Conservation (phyloP, 345 rosid species). For the Adansonia digitata region DNA sequence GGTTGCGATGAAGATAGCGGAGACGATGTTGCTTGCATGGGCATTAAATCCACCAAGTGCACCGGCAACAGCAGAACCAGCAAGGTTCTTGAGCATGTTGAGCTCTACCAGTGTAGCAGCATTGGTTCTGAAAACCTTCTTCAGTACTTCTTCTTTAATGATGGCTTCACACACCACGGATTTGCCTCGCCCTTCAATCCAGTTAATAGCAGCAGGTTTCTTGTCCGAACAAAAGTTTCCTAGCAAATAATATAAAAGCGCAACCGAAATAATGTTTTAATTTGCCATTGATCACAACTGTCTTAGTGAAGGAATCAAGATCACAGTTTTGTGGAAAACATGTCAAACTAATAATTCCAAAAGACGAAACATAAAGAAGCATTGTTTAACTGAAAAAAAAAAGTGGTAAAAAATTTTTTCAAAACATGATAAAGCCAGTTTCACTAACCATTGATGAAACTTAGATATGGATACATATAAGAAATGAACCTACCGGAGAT, state of each 20-base stretch:
- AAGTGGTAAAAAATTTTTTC: neutral
- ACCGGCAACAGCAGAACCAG: constrained; percentile 47
- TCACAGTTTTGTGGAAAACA: neutral
- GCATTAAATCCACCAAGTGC: constrained; percentile 46
- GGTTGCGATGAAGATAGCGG: constrained; percentile 46
- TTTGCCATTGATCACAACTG: too few relatives aligned
- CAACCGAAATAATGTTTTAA: too few relatives aligned
- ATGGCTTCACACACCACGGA: constrained; percentile 51
- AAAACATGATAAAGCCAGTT: neutral
- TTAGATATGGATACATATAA: neutral
- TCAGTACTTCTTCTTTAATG: constrained; percentile 34
- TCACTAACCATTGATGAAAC: neutral
- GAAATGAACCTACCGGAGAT: constrained; percentile 11
- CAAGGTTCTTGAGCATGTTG: constrained; percentile 47
- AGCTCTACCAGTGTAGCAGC: constrained; percentile 35
- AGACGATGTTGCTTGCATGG: constrained; percentile 42
- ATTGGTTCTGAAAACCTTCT: constrained; percentile 37
- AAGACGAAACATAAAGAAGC: neutral
- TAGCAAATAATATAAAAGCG: constrained; percentile 1
- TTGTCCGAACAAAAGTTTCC: constrained; percentile 26
- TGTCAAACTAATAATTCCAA: neutral
- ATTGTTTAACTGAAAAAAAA: neutral
- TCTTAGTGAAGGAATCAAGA: neutral
- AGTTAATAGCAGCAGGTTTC: constrained; percentile 45
- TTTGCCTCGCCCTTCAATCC: constrained; percentile 54